Evolutionary conservation across 2,329 filamentous ascomycete genomes (phyloP).

Genomic region (Colletotrichum lindemuthianum): DNA sequence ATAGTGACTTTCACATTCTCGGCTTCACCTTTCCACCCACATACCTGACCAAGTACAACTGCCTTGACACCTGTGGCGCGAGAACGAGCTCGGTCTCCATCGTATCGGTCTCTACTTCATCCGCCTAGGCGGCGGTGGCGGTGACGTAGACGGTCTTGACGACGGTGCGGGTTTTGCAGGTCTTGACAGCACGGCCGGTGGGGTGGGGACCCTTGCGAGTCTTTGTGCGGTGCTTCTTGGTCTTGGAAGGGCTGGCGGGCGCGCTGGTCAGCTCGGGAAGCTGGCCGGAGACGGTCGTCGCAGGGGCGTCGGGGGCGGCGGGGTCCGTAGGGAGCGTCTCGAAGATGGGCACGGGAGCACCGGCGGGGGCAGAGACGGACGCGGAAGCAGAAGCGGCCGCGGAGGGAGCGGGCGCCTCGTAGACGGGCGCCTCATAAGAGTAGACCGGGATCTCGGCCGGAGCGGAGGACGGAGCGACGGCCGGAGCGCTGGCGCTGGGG

Average conservation of each 20-base stretch:
- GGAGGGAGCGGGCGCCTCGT: slow-evolving; percentile 8
- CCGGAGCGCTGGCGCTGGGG: slow-evolving; percentile 23
- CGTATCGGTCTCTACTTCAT: no score
- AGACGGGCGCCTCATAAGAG: slow-evolving; percentile 10
- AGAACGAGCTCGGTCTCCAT: background rate
- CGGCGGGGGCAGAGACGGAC: slow-evolving; percentile 12
- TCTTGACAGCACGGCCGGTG: background rate
- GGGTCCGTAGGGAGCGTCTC: slow-evolving; percentile 13
- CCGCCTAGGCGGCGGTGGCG: slow-evolving; percentile 2
- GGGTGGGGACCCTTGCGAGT: slow-evolving; percentile 21
- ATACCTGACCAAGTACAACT: background rate
- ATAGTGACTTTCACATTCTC: background rate
- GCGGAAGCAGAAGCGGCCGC: background rate
- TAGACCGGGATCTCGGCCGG: slow-evolving; percentile 3
- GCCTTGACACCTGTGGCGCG: background rate
- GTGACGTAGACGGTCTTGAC: slow-evolving; percentile 26
- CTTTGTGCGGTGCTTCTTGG: slow-evolving; percentile 9
- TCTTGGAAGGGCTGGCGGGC: slow-evolving; percentile 18
- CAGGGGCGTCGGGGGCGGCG: slow-evolving; percentile 2
- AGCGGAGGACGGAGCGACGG: background rate
- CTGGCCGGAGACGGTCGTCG: slow-evolving; percentile 12
- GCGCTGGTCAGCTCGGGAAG: slow-evolving; percentile 15
- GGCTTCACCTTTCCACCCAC: background rate
- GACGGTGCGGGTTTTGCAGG: slow-evolving; percentile 11
- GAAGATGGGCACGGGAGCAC: slow-evolving; percentile 18